Base-by-base conservation (phyloP, 2,329 filamentous ascomycete genomes). In the Xylaria sp. region DNA sequence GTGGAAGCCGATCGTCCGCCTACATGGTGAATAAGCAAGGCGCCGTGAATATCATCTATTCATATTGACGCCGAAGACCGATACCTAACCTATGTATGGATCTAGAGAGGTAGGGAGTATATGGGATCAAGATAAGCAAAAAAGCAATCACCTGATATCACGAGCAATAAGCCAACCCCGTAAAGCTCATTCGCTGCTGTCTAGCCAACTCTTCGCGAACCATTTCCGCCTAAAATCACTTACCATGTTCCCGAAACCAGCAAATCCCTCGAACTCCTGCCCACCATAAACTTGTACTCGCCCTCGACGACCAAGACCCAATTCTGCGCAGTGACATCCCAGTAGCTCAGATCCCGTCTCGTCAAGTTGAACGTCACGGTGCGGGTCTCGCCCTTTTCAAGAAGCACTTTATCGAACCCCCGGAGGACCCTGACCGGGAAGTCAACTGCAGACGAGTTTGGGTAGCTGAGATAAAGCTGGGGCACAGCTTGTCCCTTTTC, bases 261-360 rank as follows among this genome's bases (percentile, higher is more conserved):
- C 17, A 78, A 50, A 57, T 78, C 72, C 47, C 75, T 74, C 30
- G 78, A 80, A 54, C 78, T 80, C 27, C 69, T 70, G 1, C 83
- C 83, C 17, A 84, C 78, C 36, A 73, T 71, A 58, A 85, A 77
- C 24, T 71, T 81, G 55, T 83, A 83, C 48, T 75, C 74, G 1
- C 82, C 82, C n/a, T 84, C 80, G 1, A 76, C 78, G 1, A 86
- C 84, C 78, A 90, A 83, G 1, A 88, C 84, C 92, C 92, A 94
- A 71, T 93, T 92, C 80, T 93, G 90, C 48, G 81, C 77, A 5
- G 81, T 78, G 0, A 88, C 85, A 75, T 92, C 90, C 92, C 92
- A 93, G 54, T 92, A 90, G 71, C 91, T 93, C 64, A 93, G 65
- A 75, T 93, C 92, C 73, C 90, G 87, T 65, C 92, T 85, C 6